Base-by-base conservation (phyloP, 1,284 basidiomycete species). In the Ceratobasidium sp. region DNA sequence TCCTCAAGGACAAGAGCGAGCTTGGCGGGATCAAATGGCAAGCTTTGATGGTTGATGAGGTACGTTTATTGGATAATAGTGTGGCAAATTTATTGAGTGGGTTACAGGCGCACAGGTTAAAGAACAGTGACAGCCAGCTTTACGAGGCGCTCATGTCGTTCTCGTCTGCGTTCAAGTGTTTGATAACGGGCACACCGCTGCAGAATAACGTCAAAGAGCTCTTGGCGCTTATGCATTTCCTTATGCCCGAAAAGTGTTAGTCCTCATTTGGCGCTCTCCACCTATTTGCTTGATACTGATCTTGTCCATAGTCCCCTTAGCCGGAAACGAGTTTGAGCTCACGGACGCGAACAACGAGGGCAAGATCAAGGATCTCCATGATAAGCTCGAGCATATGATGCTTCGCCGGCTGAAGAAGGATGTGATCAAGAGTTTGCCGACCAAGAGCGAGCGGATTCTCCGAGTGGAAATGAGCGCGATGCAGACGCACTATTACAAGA, bases 151-250 rank as follows among this genome's bases (percentile, higher is more conserved):
- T 99, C 74, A 89, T 91, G 82, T 90, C 92, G 79, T 99, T 99
- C 87, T 90, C 91, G 71, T 93, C 95, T 56, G 93, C 93, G 1
- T 96, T 94, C 71, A 97, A 98, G 85, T 88, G 99, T 75, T 90
- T 99, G 80, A 99, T 99, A 84, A 99, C 98, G 0, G 98, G 98
- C 42, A 99, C 98, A 2, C 98, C 98, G 23, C 87, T 99, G 75
- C 98, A 99, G 84, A 99, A 99, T 87, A 99, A 98, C 83, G 97
- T 99, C 82, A 98, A 97, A 86, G 98, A 99, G 84, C 87, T 99
- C 28, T 87, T 99, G 53, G 95, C 98, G 17, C 86, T 99, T 81
- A 98, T 99, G 92, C 98, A 99, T 84, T 99, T 99, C 88, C 87
- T 99, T 78, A 97, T 98, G 91, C 98, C 98, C 4, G 97, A 99